Percentiles rank a stretch among this genome's conserved stretches.
These are phyloP conservation scores for Pestalotiopsis fici DNA, from an alignment of 2,329 filamentous ascomycete species.

Conservation along the genomic window DNA sequence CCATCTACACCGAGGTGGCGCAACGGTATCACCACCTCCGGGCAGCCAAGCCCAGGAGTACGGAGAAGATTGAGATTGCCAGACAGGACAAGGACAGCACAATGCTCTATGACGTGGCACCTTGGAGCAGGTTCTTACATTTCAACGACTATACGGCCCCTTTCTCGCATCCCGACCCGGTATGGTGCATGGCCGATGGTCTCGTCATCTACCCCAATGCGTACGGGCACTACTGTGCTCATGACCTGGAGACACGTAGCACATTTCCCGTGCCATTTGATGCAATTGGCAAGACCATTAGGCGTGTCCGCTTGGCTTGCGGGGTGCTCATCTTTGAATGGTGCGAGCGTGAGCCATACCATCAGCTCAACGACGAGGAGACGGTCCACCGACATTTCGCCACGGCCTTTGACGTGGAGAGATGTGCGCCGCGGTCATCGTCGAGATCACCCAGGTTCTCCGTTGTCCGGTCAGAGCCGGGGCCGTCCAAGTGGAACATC, in stretches of 20 bases:
- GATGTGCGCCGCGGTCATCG: conserved; percentile 10
- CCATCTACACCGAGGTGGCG: conserved; percentile 49
- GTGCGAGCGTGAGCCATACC: conserved; percentile 54
- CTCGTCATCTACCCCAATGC: conserved; percentile 53
- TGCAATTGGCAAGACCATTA: conserved; percentile 47
- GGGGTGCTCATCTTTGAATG: conserved; percentile 65
- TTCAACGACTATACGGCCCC: conserved; percentile 37
- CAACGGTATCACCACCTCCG: conserved; percentile 56
- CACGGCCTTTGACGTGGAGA: conserved; percentile 55
- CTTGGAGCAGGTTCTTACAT: conserved; percentile 46
- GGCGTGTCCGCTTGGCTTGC: conserved; percentile 54
- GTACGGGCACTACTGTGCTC: conserved; percentile 38
- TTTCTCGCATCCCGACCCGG: conserved; percentile 47
- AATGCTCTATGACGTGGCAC: conserved; percentile 35
- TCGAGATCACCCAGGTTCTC: conserved; percentile 11
- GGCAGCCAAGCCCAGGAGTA: conserved; percentile 44
- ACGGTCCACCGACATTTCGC: conserved; percentile 59
- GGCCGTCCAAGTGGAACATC: conserved; percentile 39
- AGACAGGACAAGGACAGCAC: conserved; percentile 24
- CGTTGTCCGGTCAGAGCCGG: conserved; percentile 7
- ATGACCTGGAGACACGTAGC: conserved; percentile 49
- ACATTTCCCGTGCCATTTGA: conserved; percentile 53
- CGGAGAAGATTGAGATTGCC: conserved; percentile 45
- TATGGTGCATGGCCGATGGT: conserved; percentile 56
- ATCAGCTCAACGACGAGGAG: conserved; percentile 52